Evolutionary conservation across 2,329 filamentous ascomycete genomes (phyloP).

Genomic region (Mycosphaerella sp.): DNA sequence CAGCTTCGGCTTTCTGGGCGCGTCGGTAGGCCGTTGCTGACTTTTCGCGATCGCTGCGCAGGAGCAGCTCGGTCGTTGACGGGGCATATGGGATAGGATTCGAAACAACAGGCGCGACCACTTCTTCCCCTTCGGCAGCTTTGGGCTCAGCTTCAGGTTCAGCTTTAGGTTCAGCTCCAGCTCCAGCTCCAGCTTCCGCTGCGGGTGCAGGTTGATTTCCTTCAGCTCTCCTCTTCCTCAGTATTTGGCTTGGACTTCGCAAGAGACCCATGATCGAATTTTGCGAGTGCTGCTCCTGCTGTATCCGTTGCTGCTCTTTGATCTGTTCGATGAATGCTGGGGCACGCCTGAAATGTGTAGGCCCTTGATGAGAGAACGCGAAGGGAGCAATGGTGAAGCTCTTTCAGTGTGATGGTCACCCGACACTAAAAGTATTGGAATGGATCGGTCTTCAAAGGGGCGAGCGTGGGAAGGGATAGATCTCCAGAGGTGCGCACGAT

Average conservation of each 20-base stretch:
- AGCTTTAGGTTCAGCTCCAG: too few species aligned
- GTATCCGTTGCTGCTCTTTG: not conserved
- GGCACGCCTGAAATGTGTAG: not conserved
- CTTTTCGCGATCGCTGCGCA: conserved; percentile 15
- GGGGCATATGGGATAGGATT: conserved; percentile 13
- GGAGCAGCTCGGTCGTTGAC: conserved; percentile 13
- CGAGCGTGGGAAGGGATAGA: too few species aligned
- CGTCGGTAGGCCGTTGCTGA: conserved; percentile 6
- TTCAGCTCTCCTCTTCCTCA: conserved; percentile 7
- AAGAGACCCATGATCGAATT: conserved; percentile 8
- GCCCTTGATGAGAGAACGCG: not conserved
- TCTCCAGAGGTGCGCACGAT: too few species aligned
- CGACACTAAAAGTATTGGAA: not conserved
- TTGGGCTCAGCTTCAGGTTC: not conserved
- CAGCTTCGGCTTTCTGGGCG: conserved; percentile 15
- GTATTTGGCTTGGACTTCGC: conserved; percentile 1
- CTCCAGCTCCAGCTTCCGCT: too few species aligned
- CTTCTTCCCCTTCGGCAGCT: not conserved
- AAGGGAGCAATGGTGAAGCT: not conserved
- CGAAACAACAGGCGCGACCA: not conserved
- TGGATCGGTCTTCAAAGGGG: not conserved
- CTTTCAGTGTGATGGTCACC: not conserved
- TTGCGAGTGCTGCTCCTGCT: not conserved
- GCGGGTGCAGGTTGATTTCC: not conserved
- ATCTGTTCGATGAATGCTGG: conserved; percentile 3